phyloP scores from a whole-genome alignment of 1,284 basidiomycete genomes.

The Caloboletus inedulis region DNA sequence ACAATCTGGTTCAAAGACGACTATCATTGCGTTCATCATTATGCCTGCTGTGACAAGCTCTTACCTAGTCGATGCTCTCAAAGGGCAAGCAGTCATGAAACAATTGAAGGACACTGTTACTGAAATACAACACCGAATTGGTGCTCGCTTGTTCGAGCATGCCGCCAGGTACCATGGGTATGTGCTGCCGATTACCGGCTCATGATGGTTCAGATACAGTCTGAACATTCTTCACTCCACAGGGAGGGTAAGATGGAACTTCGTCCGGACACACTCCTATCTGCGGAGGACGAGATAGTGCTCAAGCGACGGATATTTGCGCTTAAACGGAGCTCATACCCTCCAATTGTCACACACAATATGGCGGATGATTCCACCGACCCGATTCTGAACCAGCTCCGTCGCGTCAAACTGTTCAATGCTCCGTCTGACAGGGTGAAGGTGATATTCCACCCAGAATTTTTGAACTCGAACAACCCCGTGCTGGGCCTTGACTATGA shows the following conservation, averaged over 20 bases:
- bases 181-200: slow-evolving; percentile 24
- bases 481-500: slow-evolving; percentile 97
- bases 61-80: slow-evolving; percentile 96
- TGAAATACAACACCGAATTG: slow-evolving; percentile 92
- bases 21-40: slow-evolving; percentile 97
- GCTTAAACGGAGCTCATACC: slow-evolving; percentile 89
- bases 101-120: slow-evolving; percentile 93
- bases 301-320: slow-evolving; percentile 97
- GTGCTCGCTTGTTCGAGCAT: slow-evolving; percentile 89
- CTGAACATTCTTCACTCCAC: slow-evolving; percentile 5
- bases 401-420: slow-evolving; percentile 93
- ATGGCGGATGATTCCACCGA: slow-evolving; percentile 93
- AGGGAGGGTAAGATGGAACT: slow-evolving; percentile 78
- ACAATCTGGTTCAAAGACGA: slow-evolving; percentile 73
- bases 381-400: slow-evolving; percentile 93
- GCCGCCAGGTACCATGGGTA: slow-evolving; percentile 89
- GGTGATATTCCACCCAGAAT: slow-evolving; percentile 98
- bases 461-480: slow-evolving; percentile 96
- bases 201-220: background rate
- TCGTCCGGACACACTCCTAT: slow-evolving; percentile 75
- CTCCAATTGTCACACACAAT: slow-evolving; percentile 95
- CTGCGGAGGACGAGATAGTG: slow-evolving; percentile 91
- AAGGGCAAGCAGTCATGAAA: slow-evolving; percentile 97
- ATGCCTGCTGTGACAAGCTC: slow-evolving; percentile 96
- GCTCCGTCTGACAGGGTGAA: slow-evolving; percentile 82